Conservation (phyloP, 768 basidiomycete species). For the Xerocomus brunneocitrinus region DNA sequence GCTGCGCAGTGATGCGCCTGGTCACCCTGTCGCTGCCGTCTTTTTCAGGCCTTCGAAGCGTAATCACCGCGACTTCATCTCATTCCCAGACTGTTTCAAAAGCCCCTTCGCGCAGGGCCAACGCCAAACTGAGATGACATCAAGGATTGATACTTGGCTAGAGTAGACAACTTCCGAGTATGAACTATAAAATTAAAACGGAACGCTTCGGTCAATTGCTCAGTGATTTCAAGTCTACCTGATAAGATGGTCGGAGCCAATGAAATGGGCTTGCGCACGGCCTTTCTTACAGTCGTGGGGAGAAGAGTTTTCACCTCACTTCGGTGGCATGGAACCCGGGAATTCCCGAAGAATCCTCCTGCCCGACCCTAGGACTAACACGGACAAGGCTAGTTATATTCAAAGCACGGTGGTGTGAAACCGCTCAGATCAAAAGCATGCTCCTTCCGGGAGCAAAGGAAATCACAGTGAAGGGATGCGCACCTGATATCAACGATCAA, state of each 20-base stretch:
- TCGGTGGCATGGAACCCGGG: conserved; percentile 12
- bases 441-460: background rate
- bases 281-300: background rate
- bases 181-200: conserved; percentile 1
- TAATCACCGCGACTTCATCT: conserved; percentile 3
- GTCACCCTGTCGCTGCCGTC: background rate
- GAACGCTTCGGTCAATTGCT: conserved; percentile 7
- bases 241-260: background rate
- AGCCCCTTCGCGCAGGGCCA: background rate
- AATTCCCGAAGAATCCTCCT: conserved; percentile 10
- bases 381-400: background rate
- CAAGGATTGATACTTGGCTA: background rate
- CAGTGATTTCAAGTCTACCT: background rate
- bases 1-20: conserved; percentile 6
- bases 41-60: conserved; percentile 1
- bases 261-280: background rate
- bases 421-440: background rate
- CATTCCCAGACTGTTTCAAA: conserved; percentile 4
- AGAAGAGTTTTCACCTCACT: conserved; percentile 6
- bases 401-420: background rate
- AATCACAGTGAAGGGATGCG: background rate
- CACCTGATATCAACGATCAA: conserved; percentile 3
- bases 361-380: background rate
- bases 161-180: background rate
- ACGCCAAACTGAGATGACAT: conserved; percentile 13